phyloP scores from a whole-genome alignment of 2,329 filamentous ascomycete species.

The Paraphoma sp. region DNA sequence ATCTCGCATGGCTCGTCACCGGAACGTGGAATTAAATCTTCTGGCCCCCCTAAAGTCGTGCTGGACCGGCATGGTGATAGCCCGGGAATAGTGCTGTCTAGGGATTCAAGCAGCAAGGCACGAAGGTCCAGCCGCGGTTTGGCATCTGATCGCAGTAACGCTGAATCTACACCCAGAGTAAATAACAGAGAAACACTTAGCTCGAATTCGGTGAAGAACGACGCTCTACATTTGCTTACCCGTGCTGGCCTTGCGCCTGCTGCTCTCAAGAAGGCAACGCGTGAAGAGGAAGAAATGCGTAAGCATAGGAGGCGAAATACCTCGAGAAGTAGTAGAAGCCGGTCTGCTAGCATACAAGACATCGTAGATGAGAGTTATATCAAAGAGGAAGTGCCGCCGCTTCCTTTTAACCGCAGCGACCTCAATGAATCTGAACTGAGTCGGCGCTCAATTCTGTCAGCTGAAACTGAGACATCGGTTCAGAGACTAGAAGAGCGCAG shows the following conservation, averaged over 20 bases:
- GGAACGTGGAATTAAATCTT: slow-evolving; percentile 65
- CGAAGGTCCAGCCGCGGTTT: slow-evolving; percentile 62
- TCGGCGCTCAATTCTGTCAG: slow-evolving; percentile 83
- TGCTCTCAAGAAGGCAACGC: slow-evolving; percentile 69
- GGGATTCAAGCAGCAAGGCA: slow-evolving; percentile 59
- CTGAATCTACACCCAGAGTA: slow-evolving; percentile 52
- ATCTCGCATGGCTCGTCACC: slow-evolving; percentile 57
- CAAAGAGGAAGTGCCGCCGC: slow-evolving; percentile 69
- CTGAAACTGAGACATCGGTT: slow-evolving; percentile 75
- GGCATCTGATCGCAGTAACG: slow-evolving; percentile 52
- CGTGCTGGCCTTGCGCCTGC: slow-evolving; percentile 67
- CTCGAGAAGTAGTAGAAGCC: slow-evolving; percentile 59
- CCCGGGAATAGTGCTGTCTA: slow-evolving; percentile 64
- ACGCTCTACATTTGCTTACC: slow-evolving; percentile 60
- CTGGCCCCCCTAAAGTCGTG: slow-evolving; percentile 67
- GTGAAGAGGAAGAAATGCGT: slow-evolving; percentile 56
- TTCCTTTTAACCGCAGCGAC: slow-evolving; percentile 83
- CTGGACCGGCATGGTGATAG: slow-evolving; percentile 65
- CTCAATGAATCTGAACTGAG: slow-evolving; percentile 87
- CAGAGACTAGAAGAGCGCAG: no score
- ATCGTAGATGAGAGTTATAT: slow-evolving; percentile 60
- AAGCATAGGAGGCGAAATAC: slow-evolving; percentile 54
- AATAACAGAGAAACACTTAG: slow-evolving; percentile 57
- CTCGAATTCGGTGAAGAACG: slow-evolving; percentile 55
- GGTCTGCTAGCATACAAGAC: slow-evolving; percentile 60